Evolutionary conservation across 2,329 filamentous ascomycete genomes (phyloP).

Genomic region (Ilyonectria mors-panacis): DNA sequence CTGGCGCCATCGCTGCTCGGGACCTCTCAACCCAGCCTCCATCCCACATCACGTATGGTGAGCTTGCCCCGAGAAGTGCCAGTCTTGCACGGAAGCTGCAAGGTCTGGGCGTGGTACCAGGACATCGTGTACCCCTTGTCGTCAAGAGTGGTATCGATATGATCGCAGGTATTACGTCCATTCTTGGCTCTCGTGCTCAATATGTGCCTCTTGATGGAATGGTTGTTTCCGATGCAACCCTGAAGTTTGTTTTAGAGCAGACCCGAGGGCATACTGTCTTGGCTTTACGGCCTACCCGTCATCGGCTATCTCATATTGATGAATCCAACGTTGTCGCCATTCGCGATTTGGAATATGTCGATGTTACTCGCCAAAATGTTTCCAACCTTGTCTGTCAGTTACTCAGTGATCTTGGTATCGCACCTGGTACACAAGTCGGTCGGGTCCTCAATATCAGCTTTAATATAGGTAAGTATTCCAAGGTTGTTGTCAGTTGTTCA

Average conservation of each 20-base stretch:
- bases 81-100: slow-evolving; percentile 58
- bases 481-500: neutral
- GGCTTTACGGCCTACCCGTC: slow-evolving; percentile 57
- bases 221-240: slow-evolving; percentile 63
- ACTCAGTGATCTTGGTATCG: slow-evolving; percentile 66
- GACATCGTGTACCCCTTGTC: slow-evolving; percentile 67
- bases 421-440: slow-evolving; percentile 65
- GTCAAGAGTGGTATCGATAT: slow-evolving; percentile 69
- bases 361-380: slow-evolving; percentile 69
- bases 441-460: slow-evolving; percentile 72
- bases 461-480: slow-evolving; percentile 68
- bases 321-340: slow-evolving; percentile 48
- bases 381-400: slow-evolving; percentile 66
- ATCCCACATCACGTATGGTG: slow-evolving; percentile 59
- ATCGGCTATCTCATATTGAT: slow-evolving; percentile 44
- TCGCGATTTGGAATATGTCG: slow-evolving; percentile 56
- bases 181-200: slow-evolving; percentile 69
- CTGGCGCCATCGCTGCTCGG: slow-evolving; percentile 56
- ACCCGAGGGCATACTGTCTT: slow-evolving; percentile 60
- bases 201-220: slow-evolving; percentile 74
- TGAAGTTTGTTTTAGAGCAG: slow-evolving; percentile 65
- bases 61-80: slow-evolving; percentile 55
- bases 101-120: slow-evolving; percentile 57
- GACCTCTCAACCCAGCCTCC: slow-evolving; percentile 49
- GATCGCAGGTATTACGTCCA: slow-evolving; percentile 69